Evolutionary conservation across 495 filamentous ascomycete genomes (phyloP).

Genomic region (Terfezia boudieri): DNA sequence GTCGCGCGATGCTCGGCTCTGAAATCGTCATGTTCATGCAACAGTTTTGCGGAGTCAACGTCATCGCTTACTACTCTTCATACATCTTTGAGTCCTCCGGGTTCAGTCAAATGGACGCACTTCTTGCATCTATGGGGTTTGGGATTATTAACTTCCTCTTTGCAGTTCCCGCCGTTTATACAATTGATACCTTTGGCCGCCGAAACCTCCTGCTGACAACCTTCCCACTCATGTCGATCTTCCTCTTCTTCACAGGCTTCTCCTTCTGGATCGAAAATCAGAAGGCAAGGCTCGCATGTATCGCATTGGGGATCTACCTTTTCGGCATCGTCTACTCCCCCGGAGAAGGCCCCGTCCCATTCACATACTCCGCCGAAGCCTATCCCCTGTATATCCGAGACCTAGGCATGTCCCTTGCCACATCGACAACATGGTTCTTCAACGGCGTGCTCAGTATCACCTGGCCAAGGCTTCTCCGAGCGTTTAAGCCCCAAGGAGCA

Average conservation of each 20-base stretch:
- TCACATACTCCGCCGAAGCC: constrained; percentile 66
- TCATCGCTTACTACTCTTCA: constrained; percentile 50
- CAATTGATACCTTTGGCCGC: constrained; percentile 66
- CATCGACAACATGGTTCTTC: constrained; percentile 51
- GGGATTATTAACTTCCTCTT: constrained; percentile 65
- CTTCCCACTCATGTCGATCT: constrained; percentile 53
- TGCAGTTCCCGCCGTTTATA: constrained; percentile 54
- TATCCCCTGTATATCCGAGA: constrained; percentile 58
- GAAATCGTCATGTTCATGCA: constrained; percentile 76
- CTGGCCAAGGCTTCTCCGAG: constrained; percentile 40
- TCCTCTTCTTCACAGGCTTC: constrained; percentile 59
- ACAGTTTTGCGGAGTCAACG: constrained; percentile 30
- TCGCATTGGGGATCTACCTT: constrained; percentile 50
- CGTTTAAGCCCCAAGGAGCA: constrained; percentile 28
- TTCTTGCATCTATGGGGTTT: constrained; percentile 48
- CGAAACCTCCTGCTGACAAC: constrained; percentile 55
- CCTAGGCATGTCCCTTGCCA: constrained; percentile 55
- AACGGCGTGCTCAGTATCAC: constrained; percentile 50
- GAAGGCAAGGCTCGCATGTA: constrained; percentile 29
- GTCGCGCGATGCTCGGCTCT: constrained; percentile 52
- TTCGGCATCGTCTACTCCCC: constrained; percentile 58
- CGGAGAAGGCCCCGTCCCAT: constrained; percentile 62
- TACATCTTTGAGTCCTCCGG: constrained; percentile 39
- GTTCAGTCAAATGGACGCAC: constrained; percentile 31
- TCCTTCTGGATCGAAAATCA: constrained; percentile 46